Evolutionary conservation across 208 protist genomes (phyloP).

Genomic region (Jaenimonas drosophilae): DNA sequence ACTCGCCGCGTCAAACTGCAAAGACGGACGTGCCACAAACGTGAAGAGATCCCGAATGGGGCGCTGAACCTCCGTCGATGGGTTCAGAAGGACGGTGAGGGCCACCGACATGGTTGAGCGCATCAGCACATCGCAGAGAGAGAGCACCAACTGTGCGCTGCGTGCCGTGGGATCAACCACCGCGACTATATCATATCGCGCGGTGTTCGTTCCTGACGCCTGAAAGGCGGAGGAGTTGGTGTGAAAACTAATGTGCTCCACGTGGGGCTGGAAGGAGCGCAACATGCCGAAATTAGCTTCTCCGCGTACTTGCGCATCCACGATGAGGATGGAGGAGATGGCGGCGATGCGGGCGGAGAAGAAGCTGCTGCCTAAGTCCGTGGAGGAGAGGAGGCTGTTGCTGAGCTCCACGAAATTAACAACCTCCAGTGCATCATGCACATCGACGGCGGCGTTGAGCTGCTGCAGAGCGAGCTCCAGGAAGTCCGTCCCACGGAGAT

Average conservation of each 20-base stretch:
- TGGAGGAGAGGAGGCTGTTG: constrained; percentile 6
- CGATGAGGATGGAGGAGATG: constrained; percentile 9
- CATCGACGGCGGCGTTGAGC: constrained; percentile 10
- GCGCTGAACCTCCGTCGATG: constrained; percentile 27
- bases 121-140: constrained; percentile 62
- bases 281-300: too few relatives aligned
- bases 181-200: constrained; percentile 32
- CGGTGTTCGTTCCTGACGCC: neutral
- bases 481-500: constrained; percentile 28
- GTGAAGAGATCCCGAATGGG: constrained; percentile 90
- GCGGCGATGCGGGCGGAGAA: constrained; percentile 28
- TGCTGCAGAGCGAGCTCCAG: constrained; percentile 7
- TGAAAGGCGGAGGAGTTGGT: neutral
- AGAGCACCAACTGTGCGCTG: constrained; percentile 70
- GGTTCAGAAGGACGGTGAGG: constrained; percentile 74
- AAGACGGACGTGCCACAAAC: constrained; percentile 55
- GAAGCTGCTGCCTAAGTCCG: constrained; percentile 26
- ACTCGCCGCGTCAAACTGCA: constrained; percentile 53
- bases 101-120: constrained; percentile 21
- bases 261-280: too few relatives aligned
- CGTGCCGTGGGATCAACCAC: constrained; percentile 87
- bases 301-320: too few relatives aligned
- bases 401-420: constrained; percentile 25
- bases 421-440: constrained; percentile 14
- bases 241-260: too few relatives aligned